phyloP scores from a whole-genome alignment of 2,329 filamentous ascomycete species.

The Hymenotorrendiella dingleyae region DNA sequence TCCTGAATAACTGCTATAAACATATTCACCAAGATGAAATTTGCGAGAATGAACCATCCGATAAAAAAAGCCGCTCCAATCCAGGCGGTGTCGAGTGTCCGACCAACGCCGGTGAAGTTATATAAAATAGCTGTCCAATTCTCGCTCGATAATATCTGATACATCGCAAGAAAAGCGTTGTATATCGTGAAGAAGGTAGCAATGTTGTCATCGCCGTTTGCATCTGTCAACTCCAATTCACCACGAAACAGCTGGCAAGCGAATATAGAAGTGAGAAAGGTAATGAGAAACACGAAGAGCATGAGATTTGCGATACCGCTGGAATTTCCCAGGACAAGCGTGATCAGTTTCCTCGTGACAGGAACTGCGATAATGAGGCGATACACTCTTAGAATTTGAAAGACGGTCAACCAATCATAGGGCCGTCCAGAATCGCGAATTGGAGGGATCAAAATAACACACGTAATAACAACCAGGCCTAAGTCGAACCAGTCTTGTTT shows the following conservation, averaged over 20 bases:
- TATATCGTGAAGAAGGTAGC: constrained; percentile 87
- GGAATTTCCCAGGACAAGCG: constrained; percentile 83
- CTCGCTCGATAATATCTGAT: constrained; percentile 91
- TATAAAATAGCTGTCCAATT: constrained; percentile 92
- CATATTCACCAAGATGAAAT: constrained; percentile 98
- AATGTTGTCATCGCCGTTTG: constrained; percentile 53
- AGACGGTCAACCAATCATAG: constrained; percentile 86
- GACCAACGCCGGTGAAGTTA: constrained; percentile 66
- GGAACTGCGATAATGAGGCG: constrained; percentile 85
- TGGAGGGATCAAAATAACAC: constrained; percentile 76
- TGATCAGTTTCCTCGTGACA: constrained; percentile 79
- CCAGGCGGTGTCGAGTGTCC: constrained; percentile 69
- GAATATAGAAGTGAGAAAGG: constrained; percentile 88
- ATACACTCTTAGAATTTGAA: constrained; percentile 89
- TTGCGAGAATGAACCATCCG: constrained; percentile 91
- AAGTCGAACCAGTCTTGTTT: constrained; percentile 77
- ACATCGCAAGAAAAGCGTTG: constrained; percentile 97
- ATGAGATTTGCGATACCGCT: constrained; percentile 91
- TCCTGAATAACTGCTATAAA: constrained; percentile 99
- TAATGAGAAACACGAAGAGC: constrained; percentile 92
- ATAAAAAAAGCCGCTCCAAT: constrained; percentile 88
- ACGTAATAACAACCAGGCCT: constrained; percentile 71
- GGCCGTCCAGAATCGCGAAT: constrained; percentile 65
- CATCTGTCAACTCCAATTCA: constrained; percentile 63
- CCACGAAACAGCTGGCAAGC: constrained; percentile 89